Evolutionary conservation across 1,284 basidiomycete species (phyloP), one percentile per base, ranked within the genome.

Genomic region (Pholiota adiposa): DNA sequence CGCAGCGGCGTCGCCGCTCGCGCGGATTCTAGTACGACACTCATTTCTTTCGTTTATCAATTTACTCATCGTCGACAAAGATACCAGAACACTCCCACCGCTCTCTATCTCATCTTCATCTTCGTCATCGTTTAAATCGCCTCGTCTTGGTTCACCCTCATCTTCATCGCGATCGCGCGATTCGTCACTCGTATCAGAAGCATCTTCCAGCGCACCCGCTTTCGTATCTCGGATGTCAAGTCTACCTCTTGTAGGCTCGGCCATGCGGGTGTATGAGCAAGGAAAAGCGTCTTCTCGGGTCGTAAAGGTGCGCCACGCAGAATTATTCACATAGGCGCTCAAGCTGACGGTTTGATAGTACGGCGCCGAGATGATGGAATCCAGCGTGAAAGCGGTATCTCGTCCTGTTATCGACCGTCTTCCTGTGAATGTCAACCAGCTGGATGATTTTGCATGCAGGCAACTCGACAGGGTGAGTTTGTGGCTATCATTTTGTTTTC

Each of bases 391-490:
- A 72, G 83, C 89, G 29, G 88, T 96, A 54, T 94, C 92, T 11
- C 81, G 87, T 8, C 93, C 94, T n/a, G 92, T 95, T 51, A 90
- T 94, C 59, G 86, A 90, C 63, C 85, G 90, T 46, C 78, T 95
- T 0, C 92, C 85, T 43, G 88, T 85, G 56, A 85, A 85, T 61
- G 87, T 84, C 46, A 87, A 86, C 61, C 88, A 89, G 69, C 77
- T 94, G n/a, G 94, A 96, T 66, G 92, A 93, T 62, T 95, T 95
- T 73, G 94, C 93, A 1, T 92, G 90, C 69, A 82, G 92, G 55
- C 93, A 95, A 71, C 80, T 96, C 48, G 93, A 96, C 73, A 81
- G 86, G 69, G 87, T 93, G 64, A 67, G 87, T 78, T 36, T 57
- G 31, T 38, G 36, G 36, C 11, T 29, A 46, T 51, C 49, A 48